Evolutionary conservation across 257 asterid species (phyloP).

Genomic region (Lithospermum erythrorhizon): DNA sequence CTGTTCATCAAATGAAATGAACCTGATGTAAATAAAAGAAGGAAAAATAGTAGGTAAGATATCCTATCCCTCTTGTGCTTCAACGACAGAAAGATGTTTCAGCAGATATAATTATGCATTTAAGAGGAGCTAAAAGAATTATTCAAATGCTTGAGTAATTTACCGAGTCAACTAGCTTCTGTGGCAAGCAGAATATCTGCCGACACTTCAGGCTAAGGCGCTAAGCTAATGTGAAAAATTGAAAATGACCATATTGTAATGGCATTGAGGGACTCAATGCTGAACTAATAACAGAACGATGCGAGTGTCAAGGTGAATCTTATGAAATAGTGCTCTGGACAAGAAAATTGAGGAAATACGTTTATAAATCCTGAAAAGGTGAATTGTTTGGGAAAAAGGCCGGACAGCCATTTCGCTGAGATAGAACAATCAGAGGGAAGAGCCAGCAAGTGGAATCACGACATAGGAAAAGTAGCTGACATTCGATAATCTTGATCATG

Average conservation of each 20-base stretch:
- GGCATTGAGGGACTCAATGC: neutral
- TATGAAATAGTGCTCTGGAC: neutral
- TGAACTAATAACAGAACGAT: too few relatives aligned
- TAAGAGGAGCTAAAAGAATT: neutral
- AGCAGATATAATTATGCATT: neutral
- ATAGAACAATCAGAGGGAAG: too few relatives aligned
- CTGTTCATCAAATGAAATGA: conserved; percentile 65
- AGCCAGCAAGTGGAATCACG: neutral
- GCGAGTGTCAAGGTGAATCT: neutral
- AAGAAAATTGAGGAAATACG: neutral
- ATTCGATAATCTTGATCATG: neutral
- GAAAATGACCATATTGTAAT: neutral
- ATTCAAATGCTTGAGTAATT: neutral
- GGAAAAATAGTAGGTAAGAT: conserved; percentile 12
- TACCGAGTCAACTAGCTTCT: neutral
- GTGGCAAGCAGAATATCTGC: neutral
- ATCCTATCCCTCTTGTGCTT: conserved; percentile 8
- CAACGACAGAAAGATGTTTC: neutral
- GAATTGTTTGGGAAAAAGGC: neutral
- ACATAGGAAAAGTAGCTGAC: neutral
- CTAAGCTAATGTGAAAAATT: neutral
- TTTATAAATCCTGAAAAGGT: neutral
- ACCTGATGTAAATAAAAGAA: conserved; percentile 38
- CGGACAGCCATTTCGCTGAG: neutral
- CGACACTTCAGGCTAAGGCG: too few relatives aligned